Conservation (phyloP, 2,329 filamentous ascomycete genomes). For the Stachybotrys chlorohalonatus region DNA sequence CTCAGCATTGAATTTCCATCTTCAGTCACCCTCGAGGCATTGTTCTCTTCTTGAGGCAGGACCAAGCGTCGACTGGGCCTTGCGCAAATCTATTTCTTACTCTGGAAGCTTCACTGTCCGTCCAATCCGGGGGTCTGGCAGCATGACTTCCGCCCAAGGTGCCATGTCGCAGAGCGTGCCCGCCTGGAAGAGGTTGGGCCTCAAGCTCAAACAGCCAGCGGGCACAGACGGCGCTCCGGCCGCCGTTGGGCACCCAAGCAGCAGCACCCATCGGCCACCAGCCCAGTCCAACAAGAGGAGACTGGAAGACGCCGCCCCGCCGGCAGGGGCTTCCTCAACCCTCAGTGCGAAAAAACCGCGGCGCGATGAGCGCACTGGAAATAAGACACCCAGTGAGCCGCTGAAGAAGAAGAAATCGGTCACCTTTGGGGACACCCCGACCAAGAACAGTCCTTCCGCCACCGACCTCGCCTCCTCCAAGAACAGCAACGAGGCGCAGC, state of each 20-base stretch:
- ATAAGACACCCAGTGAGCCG: conserved; percentile 3
- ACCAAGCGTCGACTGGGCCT: too few relatives aligned
- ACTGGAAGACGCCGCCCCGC: conserved; percentile 20
- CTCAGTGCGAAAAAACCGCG: conserved; percentile 24
- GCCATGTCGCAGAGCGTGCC: conserved; percentile 40
- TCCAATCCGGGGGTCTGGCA: neutral
- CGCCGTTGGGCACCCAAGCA: conserved; percentile 26
- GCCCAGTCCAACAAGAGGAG: conserved; percentile 28
- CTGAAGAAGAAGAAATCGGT: conserved; percentile 37
- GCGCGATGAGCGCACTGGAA: conserved; percentile 18
- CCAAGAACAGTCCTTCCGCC: conserved; percentile 19
- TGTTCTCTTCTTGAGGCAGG: too few relatives aligned
- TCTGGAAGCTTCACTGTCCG: neutral
- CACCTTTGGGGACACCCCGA: conserved; percentile 35
- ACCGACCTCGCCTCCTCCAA: conserved; percentile 15
- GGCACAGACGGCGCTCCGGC: conserved; percentile 18
- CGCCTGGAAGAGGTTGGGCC: conserved; percentile 54
- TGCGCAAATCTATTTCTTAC: too few relatives aligned
- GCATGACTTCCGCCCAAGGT: neutral
- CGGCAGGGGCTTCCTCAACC: conserved; percentile 16
- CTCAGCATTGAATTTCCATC: too few relatives aligned
- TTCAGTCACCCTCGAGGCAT: too few relatives aligned
- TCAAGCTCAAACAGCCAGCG: conserved; percentile 45
- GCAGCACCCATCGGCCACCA: conserved; percentile 22
- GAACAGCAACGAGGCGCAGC: conserved; percentile 6